Evolutionary conservation across 202 grass and related monocot genomes (phyloP), one percentile per base, ranked within the genome.

Genomic region (Schoenoplectus triqueter): DNA sequence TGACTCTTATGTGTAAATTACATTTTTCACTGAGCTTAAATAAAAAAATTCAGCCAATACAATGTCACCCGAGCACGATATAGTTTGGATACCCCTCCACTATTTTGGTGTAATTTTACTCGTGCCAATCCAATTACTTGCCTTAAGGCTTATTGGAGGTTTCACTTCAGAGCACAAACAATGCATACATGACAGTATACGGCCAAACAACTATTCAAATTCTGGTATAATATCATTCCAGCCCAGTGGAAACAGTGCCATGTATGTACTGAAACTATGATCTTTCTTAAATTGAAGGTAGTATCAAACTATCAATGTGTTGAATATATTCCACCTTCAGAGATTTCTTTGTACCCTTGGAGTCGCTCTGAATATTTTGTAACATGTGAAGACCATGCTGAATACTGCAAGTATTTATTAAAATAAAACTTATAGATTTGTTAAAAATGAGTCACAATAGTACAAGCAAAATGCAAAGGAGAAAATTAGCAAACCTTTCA

Each of bases 281-380:
- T 17, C 55, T 10, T 17, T 61, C 31, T 78, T 10, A n/a, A 40
- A 6, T 62, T 42, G 2, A 52, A 79, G 7, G 17, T 60, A 79
- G 18, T 79, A 79, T 46, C 1, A 18, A 31, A 79, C 9, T 79
- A 79, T 46, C 1, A 18, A 31, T 56, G 15, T 61, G 31, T 61
- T 78, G 14, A 78, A 78, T 42, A 79, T 42, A 44, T 17, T 19
- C 71, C 13, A 98, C 95, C 93, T 98, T 95, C 22, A 98, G 87
- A 86, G 92, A 93, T 88, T 98, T 98, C 85, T 93, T 98, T 85
- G 78, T 89, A 85, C 88, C 91, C 91, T 95, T 98, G n/a, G 82
- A 79, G 31, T 88, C 93, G 78, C 40, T 92, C 77, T 95, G 96
- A 60, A 95, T 84, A 59, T 84, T 88, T 73, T 98, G 91, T 50